Base-by-base conservation (phyloP, 2,329 filamentous ascomycete genomes). In the Onygenales sp. region DNA sequence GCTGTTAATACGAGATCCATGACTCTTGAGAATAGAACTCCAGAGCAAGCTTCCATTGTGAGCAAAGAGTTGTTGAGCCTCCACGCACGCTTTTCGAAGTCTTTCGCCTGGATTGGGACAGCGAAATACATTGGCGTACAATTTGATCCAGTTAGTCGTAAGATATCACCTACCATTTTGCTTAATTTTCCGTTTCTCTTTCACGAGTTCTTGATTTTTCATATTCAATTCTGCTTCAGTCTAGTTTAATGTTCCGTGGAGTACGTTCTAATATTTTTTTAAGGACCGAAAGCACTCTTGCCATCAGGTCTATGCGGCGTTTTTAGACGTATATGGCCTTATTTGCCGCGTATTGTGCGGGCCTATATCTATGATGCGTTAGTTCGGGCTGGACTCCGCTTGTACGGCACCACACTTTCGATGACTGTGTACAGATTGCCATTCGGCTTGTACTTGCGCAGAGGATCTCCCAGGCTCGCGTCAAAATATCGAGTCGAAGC, bases 401-500 rank as follows among this genome's bases (percentile, higher is more conserved):
- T 56, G 14, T 58, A 58, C 31, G 51, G 55, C 36, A 17, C 43
- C 17, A 21, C 54, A 2, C 55, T 55, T 52, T 58, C 53, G 2
- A 57, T 55, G 55, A 55, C 49, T 2, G 46, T 54, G 9, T 53
- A 49, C 37, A 54, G 44, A 34, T 42, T 58, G n/a, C 55, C 57
- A n/a, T 58, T 58, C 31, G 53, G 55, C 10, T 49, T 58, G 11
- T 58, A 58, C 47, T 47, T 58, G 33, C 53, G 57, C 13, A 52
- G 49, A 42, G 53, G 51, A n/a, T 45, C 55, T 27, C 47, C 51
- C 8, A 17, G 4, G 10, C 37, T 58, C 2, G 40, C 45, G 2
- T 27, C 17, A 14, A 57, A 55, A 39, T 54, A 54, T 21, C 11
- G 40, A 34, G 51, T 40, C 21, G 55, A 58, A 51, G 40, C 50